Percentiles rank a stretch among this genome's conserved stretches.
Evolutionary conservation across 2,329 filamentous ascomycete species (phyloP).

Genomic region (Stagonosporopsis chrysanthemi): DNA sequence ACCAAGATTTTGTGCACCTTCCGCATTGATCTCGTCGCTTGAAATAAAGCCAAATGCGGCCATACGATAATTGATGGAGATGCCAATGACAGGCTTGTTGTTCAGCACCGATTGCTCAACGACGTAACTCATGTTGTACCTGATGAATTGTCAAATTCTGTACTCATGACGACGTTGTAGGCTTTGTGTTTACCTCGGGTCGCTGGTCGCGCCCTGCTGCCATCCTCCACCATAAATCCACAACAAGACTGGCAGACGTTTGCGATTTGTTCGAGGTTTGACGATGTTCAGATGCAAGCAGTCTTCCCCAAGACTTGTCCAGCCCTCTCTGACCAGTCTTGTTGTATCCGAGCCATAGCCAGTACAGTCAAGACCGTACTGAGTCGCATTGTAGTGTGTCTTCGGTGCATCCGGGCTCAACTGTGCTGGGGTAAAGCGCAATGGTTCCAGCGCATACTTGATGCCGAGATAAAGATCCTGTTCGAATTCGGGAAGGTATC

Average conservation of each 20-base stretch:
- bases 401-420: conserved; percentile 23
- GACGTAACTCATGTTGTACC: conserved; percentile 44
- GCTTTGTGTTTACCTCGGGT: conserved; percentile 33
- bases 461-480: conserved; percentile 44
- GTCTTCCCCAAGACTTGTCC: conserved; percentile 48
- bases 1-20: conserved; percentile 57
- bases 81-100: conserved; percentile 41
- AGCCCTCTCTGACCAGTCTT: conserved; percentile 29
- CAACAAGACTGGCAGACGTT: conserved; percentile 35
- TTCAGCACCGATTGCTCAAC: conserved; percentile 42
- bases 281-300: conserved; percentile 55
- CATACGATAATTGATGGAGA: conserved; percentile 58
- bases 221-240: conserved; percentile 48
- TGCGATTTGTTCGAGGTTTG: conserved; percentile 30
- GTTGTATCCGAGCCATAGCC: conserved; percentile 40
- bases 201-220: conserved; percentile 43
- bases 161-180: fast-evolving
- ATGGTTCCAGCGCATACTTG: conserved; percentile 40
- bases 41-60: conserved; percentile 61
- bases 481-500: conserved; percentile 36
- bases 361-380: conserved; percentile 39
- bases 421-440: conserved; percentile 35
- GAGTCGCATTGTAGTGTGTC: conserved; percentile 26
- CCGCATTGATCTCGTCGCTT: conserved; percentile 49
- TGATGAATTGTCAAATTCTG: conserved; percentile 3